Base-by-base conservation (phyloP, 768 basidiomycete genomes). In the Phlebiopsis flavidoalba region DNA sequence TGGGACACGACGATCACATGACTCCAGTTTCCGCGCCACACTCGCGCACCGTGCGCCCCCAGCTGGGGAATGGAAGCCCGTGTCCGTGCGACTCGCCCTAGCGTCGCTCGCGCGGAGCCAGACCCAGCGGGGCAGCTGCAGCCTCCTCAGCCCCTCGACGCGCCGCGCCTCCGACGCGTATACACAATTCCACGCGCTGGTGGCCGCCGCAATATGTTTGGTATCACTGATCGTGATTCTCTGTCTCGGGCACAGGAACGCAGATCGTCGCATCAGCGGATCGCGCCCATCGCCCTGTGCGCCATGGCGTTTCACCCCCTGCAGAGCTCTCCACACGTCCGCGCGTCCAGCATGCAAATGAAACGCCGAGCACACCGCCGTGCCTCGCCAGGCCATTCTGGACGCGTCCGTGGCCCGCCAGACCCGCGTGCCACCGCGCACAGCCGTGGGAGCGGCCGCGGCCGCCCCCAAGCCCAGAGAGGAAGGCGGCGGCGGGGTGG, bases 211-310 rank as follows among this genome's bases (percentile, higher is more conserved):
- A 31, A 33, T 35, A n/a, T 36, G 40, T 45, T 45, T 40, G n/a
- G 54, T 22, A 40, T 55, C 54, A 55, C 53, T 55, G 54, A 55
- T 55, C 54, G 36, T 55, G 54, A 55, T 55, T 37, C 19, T 55
- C 36, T 55, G 36, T 55, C 54, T 36, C 17, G 33, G 14, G 3
- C 40, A 19, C 19, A 11, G 11, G 40, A 19, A 22, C 19, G 43
- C 54, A 43, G 40, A 45, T 45, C 40, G 54, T 45, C 3, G 21
- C 15, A 21, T 53, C 17, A 36, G 15, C 24, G 19, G 26, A 31
- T 31, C 26, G 26, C 26, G 26, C 26, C 3, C 26, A 46, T 46
- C 48, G 19, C 19, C 48, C 48, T 10, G 15, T 21, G 40, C 40
- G 40, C 40, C 11, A 49, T 11, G 48, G 48, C 48, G 19, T 26